Base-by-base conservation (phyloP, 805 yeast species). In the Geotrichum ghanense region DNA sequence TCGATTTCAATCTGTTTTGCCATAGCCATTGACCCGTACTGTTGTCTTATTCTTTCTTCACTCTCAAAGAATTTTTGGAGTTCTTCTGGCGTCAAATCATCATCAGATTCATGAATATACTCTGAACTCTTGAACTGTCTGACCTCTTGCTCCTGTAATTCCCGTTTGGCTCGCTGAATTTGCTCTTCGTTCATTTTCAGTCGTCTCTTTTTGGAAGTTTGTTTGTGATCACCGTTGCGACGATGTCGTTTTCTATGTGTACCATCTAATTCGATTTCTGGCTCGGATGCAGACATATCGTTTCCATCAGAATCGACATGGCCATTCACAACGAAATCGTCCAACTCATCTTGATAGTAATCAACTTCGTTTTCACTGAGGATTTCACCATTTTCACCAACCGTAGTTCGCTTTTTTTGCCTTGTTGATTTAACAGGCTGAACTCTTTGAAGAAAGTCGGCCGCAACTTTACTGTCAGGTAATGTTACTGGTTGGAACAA, bases 31-130 rank as follows among this genome's bases (percentile, higher is more conserved):
- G 22, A n/a, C 19, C 25, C 16, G 16, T 39, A 21, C 16, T 39
- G 23, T 0, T 42, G 46, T n/a, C 55, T 51, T 9, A 56, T 64
- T 47, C 65, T 61, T 47, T 68, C 67, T 54, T 82, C 89, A 48
- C 75, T 69, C 40, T 62, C 78, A 56, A 74, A 81, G 56, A 81
- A 81, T 24, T 54, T 69, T 2, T 55, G 57, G 45, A 72, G 76
- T 37, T 68, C 67, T 42, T 78, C 85, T 12, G 69, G 76, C 54
- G 79, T 85, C 3, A 75, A 69, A 9, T 73, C 79, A 54, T 79
- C 84, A 56, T 80, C 87, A 1, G 84, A 78, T 45, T 74, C 81
- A 44, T 67, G 67, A 42, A 81, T 73, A 52, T 63, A 73, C 47
- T 73, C 78, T 3, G 79, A 63, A 1, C 87, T 80, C 41, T 72